Evolutionary conservation across 73 alveolate genomes (phyloP).

Genomic region (Paramecium caudatum): DNA sequence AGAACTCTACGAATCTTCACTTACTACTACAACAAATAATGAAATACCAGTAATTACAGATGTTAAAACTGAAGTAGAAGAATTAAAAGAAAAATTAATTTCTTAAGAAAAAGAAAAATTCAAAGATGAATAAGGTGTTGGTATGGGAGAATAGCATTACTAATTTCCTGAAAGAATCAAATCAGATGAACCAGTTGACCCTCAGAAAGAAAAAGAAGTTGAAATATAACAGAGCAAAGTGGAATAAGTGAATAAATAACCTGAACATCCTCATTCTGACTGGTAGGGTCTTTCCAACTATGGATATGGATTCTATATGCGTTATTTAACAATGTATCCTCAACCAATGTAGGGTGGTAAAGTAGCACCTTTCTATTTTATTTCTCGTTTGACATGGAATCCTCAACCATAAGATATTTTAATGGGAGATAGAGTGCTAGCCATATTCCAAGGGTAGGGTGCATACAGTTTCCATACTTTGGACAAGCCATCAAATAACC

Average conservation of each 20-base stretch:
- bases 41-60: background rate
- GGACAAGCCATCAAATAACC: background rate
- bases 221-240: background rate
- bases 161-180: slow-evolving; percentile 9
- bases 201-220: background rate
- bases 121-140: background rate
- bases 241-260: background rate
- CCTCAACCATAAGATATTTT: background rate
- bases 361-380: background rate
- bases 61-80: too few relatives aligned
- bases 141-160: background rate
- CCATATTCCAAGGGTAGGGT: background rate
- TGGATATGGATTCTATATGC: slow-evolving; percentile 59
- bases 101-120: slow-evolving; percentile 8
- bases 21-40: too few relatives aligned
- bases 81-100: too few relatives aligned
- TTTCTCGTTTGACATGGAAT: slow-evolving; percentile 22
- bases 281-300: slow-evolving; percentile 1
- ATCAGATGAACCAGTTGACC: slow-evolving; percentile 15
- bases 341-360: background rate
- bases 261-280: background rate
- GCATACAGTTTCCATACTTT: background rate
- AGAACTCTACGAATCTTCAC: background rate
- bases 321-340: background rate
- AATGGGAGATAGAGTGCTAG: slow-evolving; percentile 54